Percentiles rank a stretch among this genome's conserved stretches.
Conservation (phyloP, 179 eudicot species). For the Carnegiea gigantea region DNA sequence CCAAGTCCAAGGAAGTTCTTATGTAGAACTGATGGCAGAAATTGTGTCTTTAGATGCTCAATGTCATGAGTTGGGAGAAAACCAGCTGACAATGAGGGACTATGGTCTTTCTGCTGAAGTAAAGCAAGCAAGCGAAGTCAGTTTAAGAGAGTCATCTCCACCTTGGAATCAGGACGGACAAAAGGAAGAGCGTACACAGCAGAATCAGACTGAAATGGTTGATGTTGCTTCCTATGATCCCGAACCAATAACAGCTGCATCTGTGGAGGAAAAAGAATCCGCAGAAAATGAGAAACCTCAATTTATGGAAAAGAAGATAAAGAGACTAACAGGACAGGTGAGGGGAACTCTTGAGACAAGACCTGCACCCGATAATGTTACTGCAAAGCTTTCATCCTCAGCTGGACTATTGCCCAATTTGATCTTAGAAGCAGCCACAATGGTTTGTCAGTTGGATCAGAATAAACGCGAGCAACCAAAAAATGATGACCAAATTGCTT, state of each 20-base stretch:
- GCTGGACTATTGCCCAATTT: neutral
- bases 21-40: neutral
- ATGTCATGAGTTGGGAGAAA: conserved; percentile 2
- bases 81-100: neutral
- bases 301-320: too few species aligned
- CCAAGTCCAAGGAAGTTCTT: neutral
- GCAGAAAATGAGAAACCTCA: too few species aligned
- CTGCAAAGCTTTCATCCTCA: too few species aligned
- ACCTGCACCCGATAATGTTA: too few species aligned
- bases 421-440: neutral
- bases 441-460: neutral
- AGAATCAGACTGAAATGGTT: neutral
- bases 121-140: neutral
- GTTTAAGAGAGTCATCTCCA: conserved; percentile 1
- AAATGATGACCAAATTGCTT: neutral
- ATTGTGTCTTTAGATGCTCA: neutral
- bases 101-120: neutral
- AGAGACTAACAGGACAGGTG: too few species aligned
- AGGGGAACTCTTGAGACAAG: too few species aligned
- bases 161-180: neutral
- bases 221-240: conserved; percentile 1
- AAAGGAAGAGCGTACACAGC: neutral
- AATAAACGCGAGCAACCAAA: neutral
- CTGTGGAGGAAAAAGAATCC: too few species aligned
- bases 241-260: neutral